These are phyloP conservation scores for Penicillium pancosmium DNA, from an alignment of 495 filamentous ascomycete species.

Conservation along the genomic window DNA sequence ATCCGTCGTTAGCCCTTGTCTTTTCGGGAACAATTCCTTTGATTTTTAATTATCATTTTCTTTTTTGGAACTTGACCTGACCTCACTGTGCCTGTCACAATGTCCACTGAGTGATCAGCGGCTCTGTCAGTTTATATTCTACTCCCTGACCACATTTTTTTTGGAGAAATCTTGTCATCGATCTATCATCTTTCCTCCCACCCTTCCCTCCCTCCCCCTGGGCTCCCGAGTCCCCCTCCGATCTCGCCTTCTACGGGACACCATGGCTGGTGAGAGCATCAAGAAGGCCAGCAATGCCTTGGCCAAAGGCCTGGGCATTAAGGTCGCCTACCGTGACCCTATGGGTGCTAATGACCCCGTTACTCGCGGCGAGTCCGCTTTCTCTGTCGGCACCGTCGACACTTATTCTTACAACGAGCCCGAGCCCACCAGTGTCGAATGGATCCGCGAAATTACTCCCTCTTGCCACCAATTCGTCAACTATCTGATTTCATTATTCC, in stretches of 20 bases:
- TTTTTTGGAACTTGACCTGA: slow-evolving; percentile 12
- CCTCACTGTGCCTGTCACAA: slow-evolving; percentile 12
- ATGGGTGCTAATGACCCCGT: slow-evolving; percentile 54
- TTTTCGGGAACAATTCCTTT: slow-evolving; percentile 5
- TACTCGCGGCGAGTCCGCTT: slow-evolving; percentile 75
- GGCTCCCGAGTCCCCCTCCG: background rate
- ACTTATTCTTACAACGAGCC: slow-evolving; percentile 80
- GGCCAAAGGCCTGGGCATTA: slow-evolving; percentile 84
- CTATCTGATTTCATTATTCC: slow-evolving; percentile 76
- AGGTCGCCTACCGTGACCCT: slow-evolving; percentile 67
- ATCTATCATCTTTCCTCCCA: background rate
- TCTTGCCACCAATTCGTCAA: slow-evolving; percentile 48
- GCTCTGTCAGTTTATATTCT: slow-evolving; percentile 24
- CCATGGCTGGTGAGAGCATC: slow-evolving; percentile 42
- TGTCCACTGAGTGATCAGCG: slow-evolving; percentile 23
- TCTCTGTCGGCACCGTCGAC: slow-evolving; percentile 74
- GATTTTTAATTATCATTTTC: slow-evolving; percentile 12
- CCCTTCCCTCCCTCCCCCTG: slow-evolving; percentile 2
- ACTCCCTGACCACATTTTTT: slow-evolving; percentile 16
- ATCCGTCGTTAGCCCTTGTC: slow-evolving; percentile 1
- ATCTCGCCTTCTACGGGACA: slow-evolving; percentile 10
- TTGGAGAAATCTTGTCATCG: background rate
- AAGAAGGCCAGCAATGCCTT: slow-evolving; percentile 69
- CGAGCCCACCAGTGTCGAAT: slow-evolving; percentile 75
- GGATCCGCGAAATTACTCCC: slow-evolving; percentile 65